phyloP scores from a whole-genome alignment of 1,284 basidiomycete genomes.

The Ganoderma leucocontextum region DNA sequence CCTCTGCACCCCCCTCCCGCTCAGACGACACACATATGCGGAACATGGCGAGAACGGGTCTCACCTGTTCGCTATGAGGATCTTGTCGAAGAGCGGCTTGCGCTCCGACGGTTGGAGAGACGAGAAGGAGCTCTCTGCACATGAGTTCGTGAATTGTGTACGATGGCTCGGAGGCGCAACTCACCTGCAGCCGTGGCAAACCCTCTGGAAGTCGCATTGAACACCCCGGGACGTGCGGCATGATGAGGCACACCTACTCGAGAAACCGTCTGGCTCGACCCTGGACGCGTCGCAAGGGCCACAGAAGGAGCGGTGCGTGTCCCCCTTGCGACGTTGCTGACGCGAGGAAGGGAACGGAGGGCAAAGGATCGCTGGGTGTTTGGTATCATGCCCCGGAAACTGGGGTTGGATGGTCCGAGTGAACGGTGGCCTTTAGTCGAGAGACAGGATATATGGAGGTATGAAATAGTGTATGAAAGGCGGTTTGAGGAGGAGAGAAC shows the following conservation, averaged over 20 bases:
- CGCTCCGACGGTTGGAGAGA: conserved; percentile 12
- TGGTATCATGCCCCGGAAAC: conserved; percentile 21
- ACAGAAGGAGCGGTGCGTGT: conserved; percentile 5
- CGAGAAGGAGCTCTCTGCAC: conserved; percentile 19
- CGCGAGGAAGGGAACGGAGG: conserved; percentile 25
- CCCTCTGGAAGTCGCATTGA: conserved; percentile 1
- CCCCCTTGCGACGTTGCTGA: conserved; percentile 4
- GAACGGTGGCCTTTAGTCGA: too few relatives aligned
- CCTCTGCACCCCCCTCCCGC: conserved; percentile 60
- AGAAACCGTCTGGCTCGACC: neutral
- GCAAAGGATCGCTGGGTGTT: conserved; percentile 28
- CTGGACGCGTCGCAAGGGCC: neutral
- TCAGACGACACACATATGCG: neutral
- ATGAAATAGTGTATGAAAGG: too few relatives aligned
- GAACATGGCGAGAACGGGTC: conserved; percentile 18
- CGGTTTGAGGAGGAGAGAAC: too few relatives aligned
- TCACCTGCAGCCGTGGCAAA: conserved; percentile 34
- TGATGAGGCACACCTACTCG: neutral
- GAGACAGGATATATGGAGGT: too few relatives aligned
- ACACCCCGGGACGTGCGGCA: neutral
- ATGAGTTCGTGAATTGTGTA: neutral
- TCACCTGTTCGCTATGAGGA: conserved; percentile 86
- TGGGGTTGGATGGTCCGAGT: too few relatives aligned
- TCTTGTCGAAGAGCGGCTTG: conserved; percentile 79
- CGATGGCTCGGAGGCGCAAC: neutral